Evolutionary conservation across 2,329 filamentous ascomycete species (phyloP).

Genomic region (Penicillium sp.): DNA sequence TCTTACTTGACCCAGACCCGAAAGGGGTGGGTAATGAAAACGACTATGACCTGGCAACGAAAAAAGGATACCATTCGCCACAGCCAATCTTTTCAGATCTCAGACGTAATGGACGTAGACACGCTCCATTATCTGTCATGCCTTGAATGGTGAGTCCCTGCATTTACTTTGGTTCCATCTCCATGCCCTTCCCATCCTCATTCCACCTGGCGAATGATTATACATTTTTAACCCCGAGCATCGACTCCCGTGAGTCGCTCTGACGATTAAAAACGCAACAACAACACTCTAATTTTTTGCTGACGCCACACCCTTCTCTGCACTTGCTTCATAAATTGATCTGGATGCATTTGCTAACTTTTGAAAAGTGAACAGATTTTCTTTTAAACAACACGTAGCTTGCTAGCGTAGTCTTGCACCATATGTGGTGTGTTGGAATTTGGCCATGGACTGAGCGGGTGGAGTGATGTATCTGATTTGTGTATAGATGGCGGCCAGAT

Average conservation of each 20-base stretch:
- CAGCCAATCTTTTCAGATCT: too few relatives aligned
- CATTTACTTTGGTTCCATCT: conserved; percentile 7
- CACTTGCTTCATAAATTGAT: conserved; percentile 6
- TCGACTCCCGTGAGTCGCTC: conserved; percentile 34
- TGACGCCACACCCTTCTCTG: conserved; percentile 42
- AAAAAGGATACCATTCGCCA: conserved; percentile 6
- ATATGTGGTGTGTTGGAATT: too few relatives aligned
- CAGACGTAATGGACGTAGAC: conserved; percentile 32
- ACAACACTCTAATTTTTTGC: conserved; percentile 69
- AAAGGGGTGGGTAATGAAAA: conserved; percentile 33
- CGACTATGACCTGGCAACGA: conserved; percentile 26
- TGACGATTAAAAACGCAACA: conserved; percentile 58
- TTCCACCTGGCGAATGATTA: conserved; percentile 51
- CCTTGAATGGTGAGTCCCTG: conserved; percentile 23
- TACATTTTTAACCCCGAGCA: conserved; percentile 61
- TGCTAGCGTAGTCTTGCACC: neutral
- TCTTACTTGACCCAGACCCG: conserved; percentile 26
- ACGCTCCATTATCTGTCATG: conserved; percentile 29
- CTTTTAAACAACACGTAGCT: neutral
- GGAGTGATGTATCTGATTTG: too few relatives aligned
- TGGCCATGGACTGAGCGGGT: too few relatives aligned
- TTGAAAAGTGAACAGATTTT: conserved; percentile 15
- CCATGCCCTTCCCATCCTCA: neutral
- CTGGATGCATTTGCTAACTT: conserved; percentile 22
- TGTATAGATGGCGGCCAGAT: too few relatives aligned